A percentile compares a stretch with the other conserved stretches of the same genome.
Evolutionary conservation across 371 early-diverging fungal genomes (phyloP).

Genomic region (Saksenaea oblongispora): DNA sequence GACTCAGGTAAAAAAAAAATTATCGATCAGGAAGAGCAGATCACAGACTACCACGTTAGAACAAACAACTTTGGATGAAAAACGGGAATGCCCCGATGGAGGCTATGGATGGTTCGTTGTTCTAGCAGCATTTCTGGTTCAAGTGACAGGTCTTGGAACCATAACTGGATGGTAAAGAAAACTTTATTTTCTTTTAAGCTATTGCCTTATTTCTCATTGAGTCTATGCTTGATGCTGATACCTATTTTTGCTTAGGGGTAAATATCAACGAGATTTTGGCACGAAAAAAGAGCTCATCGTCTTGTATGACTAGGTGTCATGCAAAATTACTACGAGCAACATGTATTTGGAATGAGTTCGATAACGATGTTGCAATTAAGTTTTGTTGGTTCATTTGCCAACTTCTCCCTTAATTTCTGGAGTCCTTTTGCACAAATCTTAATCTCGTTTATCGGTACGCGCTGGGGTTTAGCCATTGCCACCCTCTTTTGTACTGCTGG

Average conservation of each 20-base stretch:
- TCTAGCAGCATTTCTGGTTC: conserved; percentile 52
- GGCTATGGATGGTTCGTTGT: conserved; percentile 64
- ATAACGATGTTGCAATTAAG: conserved; percentile 14
- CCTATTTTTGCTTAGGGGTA: not conserved
- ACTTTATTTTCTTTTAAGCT: not conserved
- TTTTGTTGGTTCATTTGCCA: conserved; percentile 22
- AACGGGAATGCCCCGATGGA: conserved; percentile 29
- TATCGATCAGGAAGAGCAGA: not conserved
- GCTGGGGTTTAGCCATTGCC: conserved; percentile 3
- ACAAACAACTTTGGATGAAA: not conserved
- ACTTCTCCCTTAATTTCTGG: conserved; percentile 15
- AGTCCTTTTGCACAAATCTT: conserved; percentile 16
- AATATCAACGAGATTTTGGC: not conserved
- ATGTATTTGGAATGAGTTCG: conserved; percentile 10
- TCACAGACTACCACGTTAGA: not conserved
- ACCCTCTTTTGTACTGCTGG: conserved; percentile 5
- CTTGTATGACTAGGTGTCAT: conserved; percentile 16
- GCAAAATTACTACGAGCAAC: conserved; percentile 24
- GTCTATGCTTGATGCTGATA: too few relatives aligned
- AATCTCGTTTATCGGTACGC: not conserved
- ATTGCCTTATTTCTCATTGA: not conserved
- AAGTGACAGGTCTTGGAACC: conserved; percentile 54
- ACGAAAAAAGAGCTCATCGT: not conserved
- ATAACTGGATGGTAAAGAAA: conserved; percentile 32
- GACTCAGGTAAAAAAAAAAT: not conserved